Evolutionary conservation across 2,329 filamentous ascomycete genomes (phyloP), one percentile per base, ranked within the genome.

Genomic region (Aureobasidium sp.): DNA sequence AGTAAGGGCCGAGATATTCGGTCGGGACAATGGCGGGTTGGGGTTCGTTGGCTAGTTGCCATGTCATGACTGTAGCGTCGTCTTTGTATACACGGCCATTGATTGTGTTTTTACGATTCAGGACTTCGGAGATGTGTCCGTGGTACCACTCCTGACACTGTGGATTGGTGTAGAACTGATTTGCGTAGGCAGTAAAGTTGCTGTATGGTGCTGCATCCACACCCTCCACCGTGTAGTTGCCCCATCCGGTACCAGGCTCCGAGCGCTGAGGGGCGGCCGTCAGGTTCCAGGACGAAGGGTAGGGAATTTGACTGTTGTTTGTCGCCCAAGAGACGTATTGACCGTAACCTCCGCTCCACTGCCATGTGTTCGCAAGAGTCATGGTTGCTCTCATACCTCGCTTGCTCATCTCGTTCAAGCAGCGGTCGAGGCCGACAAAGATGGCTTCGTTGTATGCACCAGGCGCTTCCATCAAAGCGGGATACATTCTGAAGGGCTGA

Each of bases 21-120:
- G 69, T 62, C 0, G 66, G 65, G 27, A 67, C 59, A 8, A 69
- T 66, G 5, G 68, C 67, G 5, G 69, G 68, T 51, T 76, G 74
- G 3, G 74, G 74, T 62, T 76, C 74, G 55, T 76, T 76, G 31
- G 74, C 74, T 8, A 75, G 66, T 62, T 76, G 72, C 74, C 74
- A 76, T 17, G 74, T 75, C 74, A 76, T 76, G 56, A 76, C 71
- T 0, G 74, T 74, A 0, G 74, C 68, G 62, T 75, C 73, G 36
- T 75, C 70, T 7, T 64, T 72, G 64, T 76, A 76, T 0, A 69
- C 34, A 1, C 72, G 69, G 1, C 73, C 72, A 31, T 72, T 76
- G 8, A 75, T 66, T 1, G 71, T 73, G 63, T 76, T 76, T n/a
- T 65, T 67, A 1, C 74, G 67, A n/a, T 57, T 68, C 52, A 74